Conservation (phyloP, 2,329 filamentous ascomycete species). For the Cladosporium sphaerospermum region DNA sequence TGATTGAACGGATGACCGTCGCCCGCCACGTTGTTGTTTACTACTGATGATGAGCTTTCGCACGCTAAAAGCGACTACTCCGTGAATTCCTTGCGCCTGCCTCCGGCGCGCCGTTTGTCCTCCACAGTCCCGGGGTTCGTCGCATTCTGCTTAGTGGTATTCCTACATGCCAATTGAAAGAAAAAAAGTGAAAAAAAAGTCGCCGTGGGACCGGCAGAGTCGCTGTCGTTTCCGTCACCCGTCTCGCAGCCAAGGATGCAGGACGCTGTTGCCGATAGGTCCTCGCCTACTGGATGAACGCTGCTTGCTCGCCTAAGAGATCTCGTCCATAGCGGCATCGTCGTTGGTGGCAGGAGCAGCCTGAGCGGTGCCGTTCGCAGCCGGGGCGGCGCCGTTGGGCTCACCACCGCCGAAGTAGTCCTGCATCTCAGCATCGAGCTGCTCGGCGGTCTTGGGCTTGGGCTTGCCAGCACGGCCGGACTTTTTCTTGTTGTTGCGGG, state of each 20-base stretch:
- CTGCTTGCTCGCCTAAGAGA: conserved; percentile 1
- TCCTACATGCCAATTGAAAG: conserved; percentile 6
- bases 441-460: conserved; percentile 85
- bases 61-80: not conserved
- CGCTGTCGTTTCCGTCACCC: not conserved
- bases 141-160: conserved; percentile 10
- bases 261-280: too few species aligned
- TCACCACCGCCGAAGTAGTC: conserved; percentile 70
- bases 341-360: conserved; percentile 44
- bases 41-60: too few species aligned
- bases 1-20: too few species aligned
- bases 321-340: conserved; percentile 49
- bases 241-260: too few species aligned
- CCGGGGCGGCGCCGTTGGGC: conserved; percentile 37
- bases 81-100: not conserved
- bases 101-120: not conserved
- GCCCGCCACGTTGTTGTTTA: too few species aligned
- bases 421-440: conserved; percentile 95
- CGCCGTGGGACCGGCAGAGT: not conserved
- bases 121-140: not conserved
- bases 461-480: conserved; percentile 57
- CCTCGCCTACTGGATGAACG: too few species aligned
- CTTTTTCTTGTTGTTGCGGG: conserved; percentile 48
- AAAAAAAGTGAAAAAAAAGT: conserved; percentile 1
- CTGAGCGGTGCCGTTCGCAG: conserved; percentile 41